Conservation (phyloP, 108 stramenopile species). For the Craspedostauros australis region DNA sequence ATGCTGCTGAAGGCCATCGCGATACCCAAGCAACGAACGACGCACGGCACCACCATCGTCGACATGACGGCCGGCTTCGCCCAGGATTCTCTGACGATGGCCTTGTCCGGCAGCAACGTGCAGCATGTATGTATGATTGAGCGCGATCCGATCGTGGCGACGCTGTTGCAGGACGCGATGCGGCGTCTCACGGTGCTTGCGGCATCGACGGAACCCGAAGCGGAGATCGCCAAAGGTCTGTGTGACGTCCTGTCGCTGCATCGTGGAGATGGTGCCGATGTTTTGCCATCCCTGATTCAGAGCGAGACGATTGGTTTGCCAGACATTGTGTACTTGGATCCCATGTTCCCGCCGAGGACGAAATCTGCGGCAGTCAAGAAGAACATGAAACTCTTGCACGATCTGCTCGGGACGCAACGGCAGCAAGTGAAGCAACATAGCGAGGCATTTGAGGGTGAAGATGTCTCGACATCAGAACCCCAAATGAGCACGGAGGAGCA, state of each 20-base stretch:
- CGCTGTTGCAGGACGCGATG: conserved; percentile 58
- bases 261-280: conserved; percentile 41
- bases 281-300: conserved; percentile 7
- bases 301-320: conserved; percentile 14
- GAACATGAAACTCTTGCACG: conserved; percentile 77
- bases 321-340: conserved; percentile 77
- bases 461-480: no score
- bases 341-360: conserved; percentile 81
- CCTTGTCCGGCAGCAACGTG: conserved; percentile 18
- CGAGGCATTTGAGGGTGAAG: no score
- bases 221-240: conserved; percentile 20
- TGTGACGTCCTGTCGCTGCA: conserved; percentile 31
- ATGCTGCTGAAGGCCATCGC: conserved; percentile 56
- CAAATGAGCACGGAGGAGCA: no score
- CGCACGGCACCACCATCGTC: conserved; percentile 25
- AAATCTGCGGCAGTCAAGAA: conserved; percentile 77
- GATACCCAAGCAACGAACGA: conserved; percentile 17
- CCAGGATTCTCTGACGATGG: conserved; percentile 65
- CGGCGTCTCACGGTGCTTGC: conserved; percentile 40
- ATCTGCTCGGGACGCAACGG: conserved; percentile 45
- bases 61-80: conserved; percentile 87
- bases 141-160: conserved; percentile 64
- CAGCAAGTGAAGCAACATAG: no score
- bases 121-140: conserved; percentile 64
- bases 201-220: background rate